Evolutionary conservation across 768 basidiomycete genomes (phyloP).

Genomic region (Phlebiopsis flavidoalba): DNA sequence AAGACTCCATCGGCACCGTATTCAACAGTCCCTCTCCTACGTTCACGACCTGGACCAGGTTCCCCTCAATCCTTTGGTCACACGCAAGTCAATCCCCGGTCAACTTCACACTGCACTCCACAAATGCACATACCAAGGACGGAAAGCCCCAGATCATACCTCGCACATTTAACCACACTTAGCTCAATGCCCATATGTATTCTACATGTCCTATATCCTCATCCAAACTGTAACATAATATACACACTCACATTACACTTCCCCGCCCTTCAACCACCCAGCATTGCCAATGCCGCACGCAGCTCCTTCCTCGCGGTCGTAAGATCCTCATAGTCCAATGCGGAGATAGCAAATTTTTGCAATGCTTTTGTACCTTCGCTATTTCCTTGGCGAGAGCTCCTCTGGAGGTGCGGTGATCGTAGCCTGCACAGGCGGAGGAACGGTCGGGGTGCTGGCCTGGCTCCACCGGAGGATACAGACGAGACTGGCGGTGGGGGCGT

Average conservation of each 20-base stretch:
- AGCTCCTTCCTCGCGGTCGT: constrained; percentile 85
- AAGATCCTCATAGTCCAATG: constrained; percentile 93
- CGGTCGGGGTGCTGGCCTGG: constrained; percentile 8
- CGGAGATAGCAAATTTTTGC: constrained; percentile 84
- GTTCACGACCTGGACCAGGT: constrained; percentile 4
- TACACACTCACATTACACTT: neutral
- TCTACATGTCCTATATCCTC: neutral
- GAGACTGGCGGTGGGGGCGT: constrained; percentile 6
- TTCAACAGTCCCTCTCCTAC: constrained; percentile 18
- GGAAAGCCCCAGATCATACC: constrained; percentile 6
- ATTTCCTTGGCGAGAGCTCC: constrained; percentile 63
- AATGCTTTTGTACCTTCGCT: constrained; percentile 83
- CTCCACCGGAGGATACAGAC: constrained; percentile 11
- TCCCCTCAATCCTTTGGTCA: constrained; percentile 12
- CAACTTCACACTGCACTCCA: constrained; percentile 1
- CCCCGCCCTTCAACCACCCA: constrained; percentile 45
- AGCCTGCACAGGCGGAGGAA: constrained; percentile 3
- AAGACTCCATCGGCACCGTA: constrained; percentile 23
- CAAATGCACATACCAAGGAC: constrained; percentile 7
- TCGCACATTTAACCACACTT: neutral
- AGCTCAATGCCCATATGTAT: neutral
- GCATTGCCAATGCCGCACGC: constrained; percentile 60
- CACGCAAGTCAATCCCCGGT: neutral
- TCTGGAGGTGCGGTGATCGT: constrained; percentile 19
- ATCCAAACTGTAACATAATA: neutral